These are phyloP conservation scores for Clarkia xantiana DNA, from an alignment of 345 rosid genomes.

Conservation along the genomic window DNA sequence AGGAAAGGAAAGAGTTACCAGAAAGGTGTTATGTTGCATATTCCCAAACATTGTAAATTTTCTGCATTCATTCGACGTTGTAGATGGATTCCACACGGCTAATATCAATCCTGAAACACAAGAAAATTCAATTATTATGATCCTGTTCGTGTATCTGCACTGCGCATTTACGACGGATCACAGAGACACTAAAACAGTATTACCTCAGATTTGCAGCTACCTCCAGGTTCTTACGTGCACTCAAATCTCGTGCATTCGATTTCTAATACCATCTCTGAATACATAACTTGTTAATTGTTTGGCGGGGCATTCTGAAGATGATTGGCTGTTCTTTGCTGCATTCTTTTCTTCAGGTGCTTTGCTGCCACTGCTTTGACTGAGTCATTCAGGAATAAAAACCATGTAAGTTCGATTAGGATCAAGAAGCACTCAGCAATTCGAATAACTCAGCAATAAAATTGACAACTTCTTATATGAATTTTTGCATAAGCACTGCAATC, in stretches of 20 bases:
- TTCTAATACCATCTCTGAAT: conserved; percentile 63
- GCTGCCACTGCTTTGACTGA: conserved; percentile 62
- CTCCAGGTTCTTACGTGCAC: conserved; percentile 15
- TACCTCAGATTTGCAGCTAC: conserved; percentile 5
- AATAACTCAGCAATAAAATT: no score
- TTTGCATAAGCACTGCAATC: no score
- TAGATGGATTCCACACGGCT: no score
- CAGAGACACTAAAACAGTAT: not conserved
- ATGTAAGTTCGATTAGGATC: not conserved
- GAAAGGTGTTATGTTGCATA: no score
- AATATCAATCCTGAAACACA: no score
- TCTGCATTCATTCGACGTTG: no score
- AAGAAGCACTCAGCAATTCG: no score
- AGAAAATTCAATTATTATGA: not conserved
- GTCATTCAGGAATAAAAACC: conserved; percentile 3
- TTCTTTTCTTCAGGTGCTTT: conserved; percentile 45
- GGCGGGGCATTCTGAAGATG: conserved; percentile 13
- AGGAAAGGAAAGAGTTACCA: no score
- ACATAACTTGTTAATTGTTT: conserved; percentile 25
- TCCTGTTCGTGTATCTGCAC: not conserved
- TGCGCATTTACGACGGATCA: not conserved
- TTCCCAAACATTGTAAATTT: no score
- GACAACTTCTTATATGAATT: no score
- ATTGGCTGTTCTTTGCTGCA: conserved; percentile 18
- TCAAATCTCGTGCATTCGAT: conserved; percentile 33